phyloP scores from a whole-genome alignment of 1,139 yeast genomes.

The Suhomyces atakaporum region DNA sequence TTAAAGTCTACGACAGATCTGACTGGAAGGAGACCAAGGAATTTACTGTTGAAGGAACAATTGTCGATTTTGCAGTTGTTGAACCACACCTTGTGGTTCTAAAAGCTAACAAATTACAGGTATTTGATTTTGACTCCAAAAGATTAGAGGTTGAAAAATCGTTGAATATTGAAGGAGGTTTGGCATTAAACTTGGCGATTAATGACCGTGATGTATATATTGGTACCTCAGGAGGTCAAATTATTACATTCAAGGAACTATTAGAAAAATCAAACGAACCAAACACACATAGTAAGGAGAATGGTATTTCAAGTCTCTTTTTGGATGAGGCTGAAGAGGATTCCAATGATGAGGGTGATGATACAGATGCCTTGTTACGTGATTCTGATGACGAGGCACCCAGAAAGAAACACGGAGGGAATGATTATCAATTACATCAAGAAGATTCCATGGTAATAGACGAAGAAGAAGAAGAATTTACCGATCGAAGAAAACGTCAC shows the following conservation, averaged over 20 bases:
- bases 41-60: slow-evolving; percentile 15
- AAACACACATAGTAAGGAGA: not conserved
- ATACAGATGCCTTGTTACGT: slow-evolving; percentile 24
- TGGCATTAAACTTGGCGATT: slow-evolving; percentile 29
- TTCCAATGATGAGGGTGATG: slow-evolving; percentile 27
- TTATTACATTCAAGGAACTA: slow-evolving; percentile 38
- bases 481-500: slow-evolving; percentile 29
- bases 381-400: slow-evolving; percentile 21
- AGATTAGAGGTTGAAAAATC: slow-evolving; percentile 23
- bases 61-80: slow-evolving; percentile 59
- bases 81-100: slow-evolving; percentile 27
- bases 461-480: slow-evolving; percentile 31
- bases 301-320: slow-evolving; percentile 22
- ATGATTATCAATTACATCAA: slow-evolving; percentile 21
- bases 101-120: slow-evolving; percentile 50
- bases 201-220: slow-evolving; percentile 29
- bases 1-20: slow-evolving; percentile 40
- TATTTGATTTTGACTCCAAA: slow-evolving; percentile 53
- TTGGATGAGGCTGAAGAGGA: slow-evolving; percentile 34
- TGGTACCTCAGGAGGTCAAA: slow-evolving; percentile 61
- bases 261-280: slow-evolving; percentile 12
- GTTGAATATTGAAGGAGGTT: slow-evolving; percentile 15
- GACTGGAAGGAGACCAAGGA: slow-evolving; percentile 24
- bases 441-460: slow-evolving; percentile 43
- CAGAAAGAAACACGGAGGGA: slow-evolving; percentile 8